Percentiles rank a stretch among this genome's conserved stretches.
These are phyloP conservation scores for Typha latifolia DNA, from an alignment of 176 grass and related monocot species.

Conservation along the genomic window DNA sequence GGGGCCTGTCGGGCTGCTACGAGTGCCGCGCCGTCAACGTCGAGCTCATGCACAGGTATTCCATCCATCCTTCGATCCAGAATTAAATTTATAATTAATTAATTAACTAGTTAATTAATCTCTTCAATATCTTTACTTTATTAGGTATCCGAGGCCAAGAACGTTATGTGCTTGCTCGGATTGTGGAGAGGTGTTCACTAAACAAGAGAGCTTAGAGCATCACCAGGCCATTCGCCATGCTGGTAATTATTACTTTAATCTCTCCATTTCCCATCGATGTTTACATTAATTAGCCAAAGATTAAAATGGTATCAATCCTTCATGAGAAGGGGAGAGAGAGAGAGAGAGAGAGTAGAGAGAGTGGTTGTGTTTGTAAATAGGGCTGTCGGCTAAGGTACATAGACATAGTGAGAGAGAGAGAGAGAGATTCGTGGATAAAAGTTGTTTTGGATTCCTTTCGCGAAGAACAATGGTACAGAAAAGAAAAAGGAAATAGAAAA, in stretches of 20 bases:
- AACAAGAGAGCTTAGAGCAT: constrained; percentile 69
- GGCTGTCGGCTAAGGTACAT: too few relatives aligned
- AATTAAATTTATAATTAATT: too few relatives aligned
- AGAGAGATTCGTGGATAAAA: too few relatives aligned
- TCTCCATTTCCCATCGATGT: not conserved
- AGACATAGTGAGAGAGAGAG: too few relatives aligned
- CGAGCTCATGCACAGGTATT: constrained; percentile 55
- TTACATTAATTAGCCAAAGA: too few relatives aligned
- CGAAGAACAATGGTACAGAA: too few relatives aligned
- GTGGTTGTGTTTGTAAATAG: too few relatives aligned
- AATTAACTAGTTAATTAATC: too few relatives aligned
- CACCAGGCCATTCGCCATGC: constrained; percentile 80
- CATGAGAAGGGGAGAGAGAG: too few relatives aligned
- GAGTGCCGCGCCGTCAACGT: constrained; percentile 84
- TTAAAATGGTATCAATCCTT: too few relatives aligned
- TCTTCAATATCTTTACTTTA: constrained; percentile 8
- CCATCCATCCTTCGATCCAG: not conserved
- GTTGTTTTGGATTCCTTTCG: too few relatives aligned
- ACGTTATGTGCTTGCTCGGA: constrained; percentile 53
- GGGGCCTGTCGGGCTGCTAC: constrained; percentile 66
- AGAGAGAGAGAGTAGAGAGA: too few relatives aligned
- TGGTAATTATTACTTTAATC: constrained; percentile 25
- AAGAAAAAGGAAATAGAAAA: constrained; percentile 37
- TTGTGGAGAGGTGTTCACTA: constrained; percentile 87
- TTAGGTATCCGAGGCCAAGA: constrained; percentile 62